Evolutionary conservation across 2,329 filamentous ascomycete species (phyloP).

Genomic region (Mycosphaerella arachidis): DNA sequence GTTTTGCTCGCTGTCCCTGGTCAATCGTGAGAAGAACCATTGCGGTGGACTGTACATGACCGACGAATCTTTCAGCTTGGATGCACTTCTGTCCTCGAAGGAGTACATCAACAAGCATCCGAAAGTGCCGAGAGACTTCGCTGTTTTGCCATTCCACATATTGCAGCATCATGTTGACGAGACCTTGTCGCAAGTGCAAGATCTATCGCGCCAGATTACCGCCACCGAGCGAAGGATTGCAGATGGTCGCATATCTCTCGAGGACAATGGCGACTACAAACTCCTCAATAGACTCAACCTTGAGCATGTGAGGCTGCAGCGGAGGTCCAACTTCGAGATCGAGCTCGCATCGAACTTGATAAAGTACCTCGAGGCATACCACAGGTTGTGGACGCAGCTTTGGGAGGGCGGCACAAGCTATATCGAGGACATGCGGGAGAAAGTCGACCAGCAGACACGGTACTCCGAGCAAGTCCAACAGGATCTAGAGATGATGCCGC

Average conservation of each 20-base stretch:
- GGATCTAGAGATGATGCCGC: constrained; percentile 32
- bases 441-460: constrained; percentile 33
- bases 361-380: constrained; percentile 32
- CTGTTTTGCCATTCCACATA: constrained; percentile 31
- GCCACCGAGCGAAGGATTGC: constrained; percentile 31
- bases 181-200: constrained; percentile 28
- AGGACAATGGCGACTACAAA: constrained; percentile 34
- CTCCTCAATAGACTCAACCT: constrained; percentile 32
- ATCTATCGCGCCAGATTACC: constrained; percentile 28
- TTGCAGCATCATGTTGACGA: constrained; percentile 31
- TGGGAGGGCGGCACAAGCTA: constrained; percentile 33
- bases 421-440: constrained; percentile 34
- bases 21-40: constrained; percentile 30
- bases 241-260: constrained; percentile 30
- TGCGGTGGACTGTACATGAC: constrained; percentile 31
- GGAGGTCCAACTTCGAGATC: constrained; percentile 31
- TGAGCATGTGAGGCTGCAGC: constrained; percentile 31
- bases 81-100: constrained; percentile 26
- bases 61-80: constrained; percentile 28
- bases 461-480: constrained; percentile 31
- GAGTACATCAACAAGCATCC: constrained; percentile 32
- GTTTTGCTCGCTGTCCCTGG: constrained; percentile 33
- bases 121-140: constrained; percentile 33
- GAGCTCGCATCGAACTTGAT: constrained; percentile 31
- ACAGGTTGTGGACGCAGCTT: constrained; percentile 26